Conservation (phyloP, 1,284 basidiomycete genomes). For the Megacollybia platyphylla region DNA sequence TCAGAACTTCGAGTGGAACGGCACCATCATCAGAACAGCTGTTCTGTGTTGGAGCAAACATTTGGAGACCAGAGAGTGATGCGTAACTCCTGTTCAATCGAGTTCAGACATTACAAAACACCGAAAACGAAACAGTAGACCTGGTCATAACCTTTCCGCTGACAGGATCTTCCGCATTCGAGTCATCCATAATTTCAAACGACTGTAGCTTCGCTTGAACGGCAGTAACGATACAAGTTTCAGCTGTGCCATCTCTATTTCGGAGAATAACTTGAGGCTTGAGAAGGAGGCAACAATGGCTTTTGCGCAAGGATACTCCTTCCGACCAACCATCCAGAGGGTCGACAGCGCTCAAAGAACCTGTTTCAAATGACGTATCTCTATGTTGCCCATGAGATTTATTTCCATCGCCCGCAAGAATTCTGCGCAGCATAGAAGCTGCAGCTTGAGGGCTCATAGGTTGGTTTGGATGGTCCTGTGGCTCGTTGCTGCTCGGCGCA, state of each 20-base stretch:
- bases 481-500: constrained; percentile 16
- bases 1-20: constrained; percentile 82
- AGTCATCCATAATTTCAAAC: constrained; percentile 73
- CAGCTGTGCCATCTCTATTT: constrained; percentile 38
- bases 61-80: constrained; percentile 71
- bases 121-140: constrained; percentile 21
- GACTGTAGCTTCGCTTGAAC: constrained; percentile 75
- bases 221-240: constrained; percentile 71
- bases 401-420: constrained; percentile 35
- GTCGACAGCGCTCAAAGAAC: constrained; percentile 21
- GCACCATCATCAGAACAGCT: constrained; percentile 27
- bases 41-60: constrained; percentile 63
- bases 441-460: constrained; percentile 42
- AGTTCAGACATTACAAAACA: constrained; percentile 5
- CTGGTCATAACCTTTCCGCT: constrained; percentile 81
- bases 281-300: constrained; percentile 74
- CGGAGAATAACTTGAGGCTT: constrained; percentile 89
- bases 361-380: not conserved
- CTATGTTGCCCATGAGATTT: constrained; percentile 14
- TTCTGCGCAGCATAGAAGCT: constrained; percentile 47
- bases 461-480: constrained; percentile 19
- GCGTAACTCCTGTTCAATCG: constrained; percentile 49
- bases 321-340: constrained; percentile 65
- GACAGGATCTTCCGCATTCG: constrained; percentile 73
- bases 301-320: constrained; percentile 53